Conservation (phyloP, 805 yeast species). For the Cyberlindnera saturnus region DNA sequence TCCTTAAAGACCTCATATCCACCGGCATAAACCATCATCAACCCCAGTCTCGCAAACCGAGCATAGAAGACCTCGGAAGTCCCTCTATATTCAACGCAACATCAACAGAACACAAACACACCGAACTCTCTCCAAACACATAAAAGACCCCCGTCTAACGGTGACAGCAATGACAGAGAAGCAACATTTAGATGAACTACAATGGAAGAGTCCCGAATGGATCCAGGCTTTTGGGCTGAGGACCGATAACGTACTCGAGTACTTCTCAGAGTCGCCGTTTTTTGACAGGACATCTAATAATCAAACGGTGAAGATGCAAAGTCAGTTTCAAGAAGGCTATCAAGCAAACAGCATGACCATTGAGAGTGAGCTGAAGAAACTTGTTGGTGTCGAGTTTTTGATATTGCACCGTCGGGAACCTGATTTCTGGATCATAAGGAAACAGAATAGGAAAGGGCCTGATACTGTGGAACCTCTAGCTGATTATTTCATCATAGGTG, state of each 20-base stretch:
- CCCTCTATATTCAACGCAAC: no score
- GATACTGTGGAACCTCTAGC: conserved; percentile 49
- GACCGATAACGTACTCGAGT: conserved; percentile 87
- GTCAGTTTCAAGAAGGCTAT: conserved; percentile 63
- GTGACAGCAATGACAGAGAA: conserved; percentile 11
- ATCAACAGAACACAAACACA: no score
- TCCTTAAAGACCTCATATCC: no score
- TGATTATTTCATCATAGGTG: conserved; percentile 86
- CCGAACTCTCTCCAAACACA: not conserved
- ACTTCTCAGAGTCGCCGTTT: conserved; percentile 91
- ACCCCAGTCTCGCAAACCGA: no score
- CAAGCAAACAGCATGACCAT: conserved; percentile 29
- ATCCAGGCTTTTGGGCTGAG: conserved; percentile 82
- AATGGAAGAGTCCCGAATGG: conserved; percentile 98
- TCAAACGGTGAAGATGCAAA: conserved; percentile 93
- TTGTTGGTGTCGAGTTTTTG: conserved; percentile 84
- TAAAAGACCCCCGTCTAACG: not conserved
- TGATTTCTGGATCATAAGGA: conserved; percentile 85
- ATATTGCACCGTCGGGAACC: conserved; percentile 76
- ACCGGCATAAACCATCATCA: no score
- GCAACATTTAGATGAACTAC: conserved; percentile 72
- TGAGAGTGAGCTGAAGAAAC: conserved; percentile 57
- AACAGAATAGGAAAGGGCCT: conserved; percentile 61
- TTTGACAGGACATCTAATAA: conserved; percentile 91
- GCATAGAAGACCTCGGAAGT: no score